These are phyloP conservation scores for Fonsecaea erecta DNA, from an alignment of 2,329 filamentous ascomycete genomes.

Conservation along the genomic window DNA sequence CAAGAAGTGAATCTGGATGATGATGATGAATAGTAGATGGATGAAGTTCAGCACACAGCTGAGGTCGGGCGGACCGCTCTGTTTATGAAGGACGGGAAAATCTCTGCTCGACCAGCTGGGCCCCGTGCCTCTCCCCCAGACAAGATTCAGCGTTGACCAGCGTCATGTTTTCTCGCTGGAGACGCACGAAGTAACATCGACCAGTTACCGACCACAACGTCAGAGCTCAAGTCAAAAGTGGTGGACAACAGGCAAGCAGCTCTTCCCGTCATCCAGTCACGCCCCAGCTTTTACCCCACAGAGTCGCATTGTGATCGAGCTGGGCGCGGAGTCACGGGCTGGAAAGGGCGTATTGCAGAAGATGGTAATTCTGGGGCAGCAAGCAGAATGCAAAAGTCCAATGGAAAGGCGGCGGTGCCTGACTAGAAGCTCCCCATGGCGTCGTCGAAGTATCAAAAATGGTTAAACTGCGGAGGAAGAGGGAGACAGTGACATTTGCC, in stretches of 20 bases:
- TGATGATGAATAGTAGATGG: no score
- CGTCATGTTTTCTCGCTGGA: not conserved
- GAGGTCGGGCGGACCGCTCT: not conserved
- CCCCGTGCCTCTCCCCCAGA: not conserved
- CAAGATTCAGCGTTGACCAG: not conserved
- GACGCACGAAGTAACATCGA: conserved; percentile 1
- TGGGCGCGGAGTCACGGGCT: conserved; percentile 17
- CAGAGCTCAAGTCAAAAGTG: conserved; percentile 1
- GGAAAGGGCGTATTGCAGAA: not conserved
- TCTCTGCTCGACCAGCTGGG: conserved; percentile 13
- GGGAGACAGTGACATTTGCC: conserved; percentile 21
- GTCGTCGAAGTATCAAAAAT: conserved; percentile 1
- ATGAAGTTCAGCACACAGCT: not conserved
- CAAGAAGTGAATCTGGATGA: not conserved
- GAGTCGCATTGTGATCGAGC: not conserved
- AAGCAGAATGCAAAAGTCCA: not conserved
- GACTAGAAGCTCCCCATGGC: conserved; percentile 13
- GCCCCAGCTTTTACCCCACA: conserved; percentile 16
- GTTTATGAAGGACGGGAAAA: conserved; percentile 10
- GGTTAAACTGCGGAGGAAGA: conserved; percentile 16
- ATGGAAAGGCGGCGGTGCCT: conserved; percentile 11
- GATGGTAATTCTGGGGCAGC: not conserved
- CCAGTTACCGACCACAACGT: conserved; percentile 5
- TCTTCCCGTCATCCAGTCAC: not conserved
- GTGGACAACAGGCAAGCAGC: not conserved